phyloP scores from a whole-genome alignment of 2,329 filamentous ascomycete genomes.

The Mycosphaerella arachidis region DNA sequence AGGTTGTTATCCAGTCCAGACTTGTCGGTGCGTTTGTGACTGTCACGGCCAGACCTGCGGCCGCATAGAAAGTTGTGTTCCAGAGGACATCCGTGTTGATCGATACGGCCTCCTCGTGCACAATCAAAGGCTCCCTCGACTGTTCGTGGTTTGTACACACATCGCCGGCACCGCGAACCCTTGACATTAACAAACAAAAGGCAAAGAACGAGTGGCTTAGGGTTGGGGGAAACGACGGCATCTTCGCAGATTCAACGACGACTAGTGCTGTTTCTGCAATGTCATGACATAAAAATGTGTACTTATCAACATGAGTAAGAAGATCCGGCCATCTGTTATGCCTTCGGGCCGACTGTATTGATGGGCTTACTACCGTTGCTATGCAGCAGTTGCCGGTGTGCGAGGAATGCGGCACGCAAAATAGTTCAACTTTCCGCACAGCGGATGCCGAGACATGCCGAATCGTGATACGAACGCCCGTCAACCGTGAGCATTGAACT shows the following conservation, averaged over 20 bases:
- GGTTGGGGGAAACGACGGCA: not conserved
- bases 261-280: too few species aligned
- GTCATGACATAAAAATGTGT: too few species aligned
- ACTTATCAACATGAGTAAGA: too few species aligned
- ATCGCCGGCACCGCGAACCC: not conserved
- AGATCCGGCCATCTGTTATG: too few species aligned
- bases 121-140: not conserved
- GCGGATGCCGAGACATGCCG: not conserved
- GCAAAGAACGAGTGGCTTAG: not conserved
- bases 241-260: too few species aligned
- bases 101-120: slow-evolving; percentile 28
- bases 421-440: not conserved
- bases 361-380: too few species aligned
- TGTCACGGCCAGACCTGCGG: slow-evolving; percentile 24
- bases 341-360: too few species aligned
- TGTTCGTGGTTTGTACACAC: not conserved
- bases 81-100: slow-evolving; percentile 25
- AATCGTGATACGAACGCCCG: too few species aligned
- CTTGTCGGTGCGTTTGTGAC: slow-evolving; percentile 30
- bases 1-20: slow-evolving; percentile 26
- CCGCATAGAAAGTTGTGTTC: slow-evolving; percentile 30
- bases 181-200: not conserved
- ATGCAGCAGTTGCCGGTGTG: too few species aligned
- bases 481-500: too few species aligned
- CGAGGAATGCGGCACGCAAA: not conserved